Conservation (phyloP, 345 rosid genomes). For the Gynandropsis gynandra region DNA sequence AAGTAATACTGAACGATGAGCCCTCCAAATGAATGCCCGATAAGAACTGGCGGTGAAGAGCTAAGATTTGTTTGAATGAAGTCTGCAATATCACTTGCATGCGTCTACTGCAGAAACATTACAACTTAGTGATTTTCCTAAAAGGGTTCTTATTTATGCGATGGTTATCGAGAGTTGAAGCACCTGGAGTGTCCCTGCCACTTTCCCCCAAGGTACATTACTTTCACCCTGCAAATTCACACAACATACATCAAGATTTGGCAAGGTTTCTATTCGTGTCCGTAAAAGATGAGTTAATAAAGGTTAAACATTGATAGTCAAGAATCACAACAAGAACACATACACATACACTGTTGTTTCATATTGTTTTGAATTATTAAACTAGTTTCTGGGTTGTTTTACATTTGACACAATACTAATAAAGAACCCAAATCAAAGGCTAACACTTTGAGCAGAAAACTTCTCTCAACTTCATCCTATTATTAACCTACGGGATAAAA, state of each 20-base stretch:
- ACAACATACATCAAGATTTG: slow-evolving; percentile 11
- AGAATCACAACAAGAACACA: no score
- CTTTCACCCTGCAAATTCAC: slow-evolving; percentile 67
- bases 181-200: slow-evolving; percentile 84
- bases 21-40: slow-evolving; percentile 95
- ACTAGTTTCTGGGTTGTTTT: no score
- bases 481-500: no score
- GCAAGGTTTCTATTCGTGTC: background rate
- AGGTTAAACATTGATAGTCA: no score
- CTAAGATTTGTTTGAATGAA: slow-evolving; percentile 50
- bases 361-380: no score
- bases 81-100: slow-evolving; percentile 75
- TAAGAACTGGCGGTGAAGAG: slow-evolving; percentile 52
- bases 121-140: background rate
- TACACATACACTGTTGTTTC: no score
- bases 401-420: no score
- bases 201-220: slow-evolving; percentile 52
- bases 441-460: no score
- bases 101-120: slow-evolving; percentile 61
- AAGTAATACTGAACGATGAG: slow-evolving; percentile 71
- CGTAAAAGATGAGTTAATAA: no score
- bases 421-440: no score
- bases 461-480: no score
- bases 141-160: background rate
- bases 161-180: slow-evolving; percentile 2